These are phyloP conservation scores for Marchantia polymorpha DNA, from an alignment of 225 moss, liverwort and hornwort species.

Conservation along the genomic window DNA sequence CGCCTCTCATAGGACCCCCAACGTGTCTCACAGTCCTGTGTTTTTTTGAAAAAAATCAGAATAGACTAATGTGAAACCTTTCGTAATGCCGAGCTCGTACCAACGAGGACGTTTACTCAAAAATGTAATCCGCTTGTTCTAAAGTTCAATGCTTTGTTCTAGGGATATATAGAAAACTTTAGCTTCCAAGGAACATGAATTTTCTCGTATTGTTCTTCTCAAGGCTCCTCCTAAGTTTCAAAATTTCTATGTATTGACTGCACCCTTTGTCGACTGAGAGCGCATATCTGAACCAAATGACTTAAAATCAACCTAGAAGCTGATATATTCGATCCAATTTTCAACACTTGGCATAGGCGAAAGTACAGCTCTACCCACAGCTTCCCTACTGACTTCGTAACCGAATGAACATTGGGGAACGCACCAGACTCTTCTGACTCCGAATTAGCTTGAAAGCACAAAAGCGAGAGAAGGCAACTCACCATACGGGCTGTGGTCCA, in stretches of 20 bases:
- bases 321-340: not conserved
- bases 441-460: not conserved
- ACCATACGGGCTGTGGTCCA: slow-evolving; percentile 70
- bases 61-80: not conserved
- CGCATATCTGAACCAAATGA: not conserved
- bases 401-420: not conserved
- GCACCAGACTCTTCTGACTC: too few species aligned
- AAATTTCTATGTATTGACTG: not conserved
- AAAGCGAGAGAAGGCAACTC: slow-evolving; percentile 21
- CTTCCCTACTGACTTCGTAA: not conserved
- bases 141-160: too few species aligned
- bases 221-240: not conserved
- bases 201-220: not conserved
- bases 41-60: not conserved
- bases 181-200: not conserved
- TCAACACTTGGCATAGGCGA: not conserved
- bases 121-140: not conserved
- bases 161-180: not conserved
- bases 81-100: not conserved
- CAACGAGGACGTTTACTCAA: not conserved
- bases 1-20: slow-evolving; percentile 88
- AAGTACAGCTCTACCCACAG: not conserved
- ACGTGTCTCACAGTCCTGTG: slow-evolving; percentile 81
- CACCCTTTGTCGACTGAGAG: not conserved
- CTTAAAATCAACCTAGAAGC: not conserved